Percentiles rank a stretch among this genome's conserved stretches.
Evolutionary conservation across 768 basidiomycete genomes (phyloP).

Genomic region (Cubamyces lactineus): DNA sequence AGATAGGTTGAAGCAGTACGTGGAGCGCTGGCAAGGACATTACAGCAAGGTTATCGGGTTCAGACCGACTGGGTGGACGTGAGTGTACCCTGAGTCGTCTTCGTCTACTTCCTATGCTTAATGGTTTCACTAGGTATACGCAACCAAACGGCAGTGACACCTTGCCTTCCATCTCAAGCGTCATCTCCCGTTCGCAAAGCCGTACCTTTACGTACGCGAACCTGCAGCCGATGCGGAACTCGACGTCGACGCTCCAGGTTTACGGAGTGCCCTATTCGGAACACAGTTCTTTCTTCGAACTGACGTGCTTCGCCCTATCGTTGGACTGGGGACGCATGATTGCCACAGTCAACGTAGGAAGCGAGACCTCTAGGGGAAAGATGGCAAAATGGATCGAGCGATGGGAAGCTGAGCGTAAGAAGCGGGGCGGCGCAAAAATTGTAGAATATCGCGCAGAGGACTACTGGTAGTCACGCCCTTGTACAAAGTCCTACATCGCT

Average conservation of each 20-base stretch:
- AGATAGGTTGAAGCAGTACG: conserved; percentile 78
- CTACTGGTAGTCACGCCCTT: conserved; percentile 44
- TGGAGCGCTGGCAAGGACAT: conserved; percentile 69
- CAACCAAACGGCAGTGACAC: conserved; percentile 66
- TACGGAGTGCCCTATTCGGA: conserved; percentile 93
- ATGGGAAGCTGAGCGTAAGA: conserved; percentile 84
- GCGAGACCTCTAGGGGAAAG: conserved; percentile 70
- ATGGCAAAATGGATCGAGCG: conserved; percentile 89
- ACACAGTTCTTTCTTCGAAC: conserved; percentile 93
- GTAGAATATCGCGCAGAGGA: conserved; percentile 45
- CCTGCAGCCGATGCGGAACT: conserved; percentile 70
- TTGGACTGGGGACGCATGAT: conserved; percentile 88
- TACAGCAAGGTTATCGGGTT: conserved; percentile 81
- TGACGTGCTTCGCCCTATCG: conserved; percentile 93
- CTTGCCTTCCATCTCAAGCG: conserved; percentile 62
- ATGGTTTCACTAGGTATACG: conserved; percentile 53
- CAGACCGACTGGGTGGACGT: conserved; percentile 97
- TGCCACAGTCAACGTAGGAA: conserved; percentile 91
- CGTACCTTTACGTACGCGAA: conserved; percentile 70
- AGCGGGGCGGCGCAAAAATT: conserved; percentile 44
- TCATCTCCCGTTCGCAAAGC: conserved; percentile 69
- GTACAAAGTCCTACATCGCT: no score
- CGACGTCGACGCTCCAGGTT: conserved; percentile 68
- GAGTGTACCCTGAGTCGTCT: conserved; percentile 36
- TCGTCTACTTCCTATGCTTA: neutral